phyloP scores from a whole-genome alignment of 805 yeast genomes.

The Wilhelminamyces savonicus region DNA sequence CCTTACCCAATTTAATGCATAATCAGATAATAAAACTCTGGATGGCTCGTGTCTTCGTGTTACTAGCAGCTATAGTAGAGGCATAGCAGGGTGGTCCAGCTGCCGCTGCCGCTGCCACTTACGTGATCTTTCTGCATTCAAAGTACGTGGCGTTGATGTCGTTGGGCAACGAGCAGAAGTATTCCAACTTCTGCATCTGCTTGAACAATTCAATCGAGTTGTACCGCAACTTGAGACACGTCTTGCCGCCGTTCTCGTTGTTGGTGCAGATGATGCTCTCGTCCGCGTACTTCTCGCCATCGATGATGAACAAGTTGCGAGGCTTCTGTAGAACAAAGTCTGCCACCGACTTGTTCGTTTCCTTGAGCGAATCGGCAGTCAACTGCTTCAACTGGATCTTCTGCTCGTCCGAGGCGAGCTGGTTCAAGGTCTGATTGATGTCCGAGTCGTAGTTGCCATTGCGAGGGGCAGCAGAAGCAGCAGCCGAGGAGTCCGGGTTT shows the following conservation, averaged over 20 bases:
- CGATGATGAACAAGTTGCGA: conserved; percentile 31
- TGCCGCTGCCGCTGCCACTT: too few relatives aligned
- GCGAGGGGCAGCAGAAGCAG: not conserved
- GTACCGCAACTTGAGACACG: conserved; percentile 38
- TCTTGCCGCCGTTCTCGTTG: conserved; percentile 38
- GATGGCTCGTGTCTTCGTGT: too few relatives aligned
- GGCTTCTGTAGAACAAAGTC: conserved; percentile 26
- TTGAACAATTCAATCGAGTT: conserved; percentile 39
- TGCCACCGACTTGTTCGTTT: conserved; percentile 13
- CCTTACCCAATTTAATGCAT: too few relatives aligned
- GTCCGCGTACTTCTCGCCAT: conserved; percentile 30
- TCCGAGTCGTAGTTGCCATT: conserved; percentile 6
- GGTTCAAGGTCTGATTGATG: conserved; percentile 12
- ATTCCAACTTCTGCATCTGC: conserved; percentile 43
- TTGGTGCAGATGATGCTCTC: conserved; percentile 43
- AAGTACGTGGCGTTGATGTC: conserved; percentile 45
- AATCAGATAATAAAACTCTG: too few relatives aligned
- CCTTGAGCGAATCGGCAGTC: conserved; percentile 6
- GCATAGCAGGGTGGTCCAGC: too few relatives aligned
- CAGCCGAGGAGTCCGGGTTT: too few relatives aligned
- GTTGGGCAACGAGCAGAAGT: conserved; percentile 45
- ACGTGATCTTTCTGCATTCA: conserved; percentile 40
- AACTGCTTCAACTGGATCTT: conserved; percentile 5
- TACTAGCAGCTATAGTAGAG: too few relatives aligned
- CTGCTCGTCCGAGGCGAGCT: conserved; percentile 6